Conservation (phyloP, 2,329 filamentous ascomycete genomes). For the Rhexocercosporidium sp. region DNA sequence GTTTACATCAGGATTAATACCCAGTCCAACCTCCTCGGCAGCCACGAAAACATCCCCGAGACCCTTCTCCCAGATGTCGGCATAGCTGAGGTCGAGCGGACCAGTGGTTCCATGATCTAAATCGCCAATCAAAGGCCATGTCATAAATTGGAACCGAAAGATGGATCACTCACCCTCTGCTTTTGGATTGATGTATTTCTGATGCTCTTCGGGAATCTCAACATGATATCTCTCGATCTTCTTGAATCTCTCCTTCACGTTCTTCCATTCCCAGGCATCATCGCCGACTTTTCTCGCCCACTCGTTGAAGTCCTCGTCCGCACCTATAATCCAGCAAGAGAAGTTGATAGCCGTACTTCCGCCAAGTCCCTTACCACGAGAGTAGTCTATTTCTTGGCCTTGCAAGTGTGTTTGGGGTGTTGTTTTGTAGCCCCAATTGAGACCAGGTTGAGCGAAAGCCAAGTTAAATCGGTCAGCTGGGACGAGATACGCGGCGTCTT, state of each 20-base stretch:
- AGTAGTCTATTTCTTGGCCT: conserved; percentile 38
- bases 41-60: conserved; percentile 51
- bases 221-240: conserved; percentile 59
- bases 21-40: conserved; percentile 54
- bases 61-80: conserved; percentile 55
- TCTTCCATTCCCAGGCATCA: conserved; percentile 59
- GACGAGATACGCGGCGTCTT: conserved; percentile 52
- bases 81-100: conserved; percentile 54
- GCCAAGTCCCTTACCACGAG: conserved; percentile 46
- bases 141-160: neutral
- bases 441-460: conserved; percentile 46
- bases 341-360: conserved; percentile 49
- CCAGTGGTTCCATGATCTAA: conserved; percentile 56
- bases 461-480: conserved; percentile 59
- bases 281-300: conserved; percentile 63
- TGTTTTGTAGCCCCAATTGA: conserved; percentile 40
- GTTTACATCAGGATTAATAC: conserved; percentile 60
- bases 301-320: conserved; percentile 64
- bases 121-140: neutral
- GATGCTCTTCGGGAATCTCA: conserved; percentile 44
- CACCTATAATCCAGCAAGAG: conserved; percentile 56
- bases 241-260: conserved; percentile 56
- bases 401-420: conserved; percentile 35
- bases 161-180: conserved; percentile 28
- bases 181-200: conserved; percentile 54